Evolutionary conservation across 345 rosid species (phyloP).

Genomic region (Lepidium didymum): DNA sequence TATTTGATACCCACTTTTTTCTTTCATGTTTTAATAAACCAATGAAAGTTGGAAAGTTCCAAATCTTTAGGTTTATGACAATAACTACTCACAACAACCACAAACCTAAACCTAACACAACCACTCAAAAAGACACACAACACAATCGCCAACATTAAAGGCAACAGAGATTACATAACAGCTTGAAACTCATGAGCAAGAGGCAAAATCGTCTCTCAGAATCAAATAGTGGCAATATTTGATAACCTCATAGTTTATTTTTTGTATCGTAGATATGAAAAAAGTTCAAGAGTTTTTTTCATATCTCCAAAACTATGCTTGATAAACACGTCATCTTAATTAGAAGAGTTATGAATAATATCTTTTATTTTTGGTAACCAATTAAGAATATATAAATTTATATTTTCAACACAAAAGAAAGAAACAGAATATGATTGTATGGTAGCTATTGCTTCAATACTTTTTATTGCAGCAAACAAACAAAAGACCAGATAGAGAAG

Average conservation of each 20-base stretch:
- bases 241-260: constrained; percentile 62
- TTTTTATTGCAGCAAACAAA: background rate
- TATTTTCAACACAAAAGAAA: background rate
- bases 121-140: too few species aligned
- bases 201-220: too few species aligned
- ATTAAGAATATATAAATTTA: background rate
- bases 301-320: background rate
- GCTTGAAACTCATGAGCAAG: too few species aligned
- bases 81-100: too few species aligned
- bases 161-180: too few species aligned
- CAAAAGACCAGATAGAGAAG: background rate
- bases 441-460: constrained; percentile 11
- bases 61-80: too few species aligned
- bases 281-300: background rate
- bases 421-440: background rate
- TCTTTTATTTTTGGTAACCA: background rate
- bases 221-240: too few species aligned
- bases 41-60: too few species aligned
- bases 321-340: background rate
- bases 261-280: background rate
- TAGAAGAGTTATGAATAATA: background rate
- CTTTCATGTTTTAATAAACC: too few species aligned
- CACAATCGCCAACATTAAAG: too few species aligned
- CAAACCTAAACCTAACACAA: too few species aligned
- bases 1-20: constrained; percentile 33